A percentile compares a stretch with the other conserved stretches of the same genome.
phyloP scores from a whole-genome alignment of 345 rosid species.

The Eucalyptus cloeziana region DNA sequence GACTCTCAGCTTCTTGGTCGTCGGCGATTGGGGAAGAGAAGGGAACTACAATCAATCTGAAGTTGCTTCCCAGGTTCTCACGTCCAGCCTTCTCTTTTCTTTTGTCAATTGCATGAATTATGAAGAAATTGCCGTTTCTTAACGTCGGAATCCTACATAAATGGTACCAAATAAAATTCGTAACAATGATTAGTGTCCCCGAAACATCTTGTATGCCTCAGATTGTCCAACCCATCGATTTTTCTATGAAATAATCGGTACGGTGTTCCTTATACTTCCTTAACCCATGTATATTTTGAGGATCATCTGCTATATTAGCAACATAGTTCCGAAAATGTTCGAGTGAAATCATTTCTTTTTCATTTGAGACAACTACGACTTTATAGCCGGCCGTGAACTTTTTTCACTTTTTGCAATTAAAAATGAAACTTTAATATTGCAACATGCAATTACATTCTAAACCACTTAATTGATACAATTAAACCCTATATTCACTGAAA shows the following conservation, averaged over 20 bases:
- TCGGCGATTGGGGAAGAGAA: constrained; percentile 6
- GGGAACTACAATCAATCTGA: background rate
- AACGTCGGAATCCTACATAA: background rate
- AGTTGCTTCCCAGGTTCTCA: constrained; percentile 3
- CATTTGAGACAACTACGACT: background rate
- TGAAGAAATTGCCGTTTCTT: background rate
- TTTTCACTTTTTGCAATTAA: background rate
- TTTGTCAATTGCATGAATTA: background rate
- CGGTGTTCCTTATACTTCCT: background rate
- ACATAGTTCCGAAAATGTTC: background rate
- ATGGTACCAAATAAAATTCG: background rate
- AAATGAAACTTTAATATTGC: background rate
- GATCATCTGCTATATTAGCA: background rate
- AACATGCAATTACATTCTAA: background rate
- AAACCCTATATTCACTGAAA: no score
- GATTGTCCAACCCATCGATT: background rate
- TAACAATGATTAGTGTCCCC: background rate
- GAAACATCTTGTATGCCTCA: background rate
- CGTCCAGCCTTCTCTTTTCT: background rate
- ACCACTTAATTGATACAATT: background rate
- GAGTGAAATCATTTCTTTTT: background rate
- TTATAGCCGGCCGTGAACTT: background rate
- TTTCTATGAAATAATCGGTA: background rate
- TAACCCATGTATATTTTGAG: background rate
- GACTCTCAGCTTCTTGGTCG: background rate